Evolutionary conservation across 148 eudicot genomes (phyloP).

Genomic region (Vaccinium vitisidaea): DNA sequence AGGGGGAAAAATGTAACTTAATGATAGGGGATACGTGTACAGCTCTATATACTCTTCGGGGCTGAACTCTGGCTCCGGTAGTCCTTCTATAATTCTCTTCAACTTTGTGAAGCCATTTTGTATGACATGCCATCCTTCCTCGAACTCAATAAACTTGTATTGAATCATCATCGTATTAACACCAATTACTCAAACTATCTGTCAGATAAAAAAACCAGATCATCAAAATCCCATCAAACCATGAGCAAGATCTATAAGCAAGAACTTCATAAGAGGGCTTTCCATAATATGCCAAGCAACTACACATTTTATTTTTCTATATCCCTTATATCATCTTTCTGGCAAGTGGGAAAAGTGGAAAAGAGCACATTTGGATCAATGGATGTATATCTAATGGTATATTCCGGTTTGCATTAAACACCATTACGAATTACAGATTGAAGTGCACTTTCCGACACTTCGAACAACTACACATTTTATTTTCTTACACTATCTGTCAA

Average conservation of each 20-base stretch:
- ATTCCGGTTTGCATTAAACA: no score
- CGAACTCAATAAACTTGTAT: conserved; percentile 15
- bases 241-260: not conserved
- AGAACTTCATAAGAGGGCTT: no score
- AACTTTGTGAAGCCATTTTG: conserved; percentile 32
- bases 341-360: no score
- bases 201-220: not conserved
- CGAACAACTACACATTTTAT: no score
- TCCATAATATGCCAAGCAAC: no score
- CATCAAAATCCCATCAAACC: not conserved
- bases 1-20: not conserved
- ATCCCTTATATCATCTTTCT: no score
- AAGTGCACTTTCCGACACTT: no score
- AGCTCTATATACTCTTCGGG: conserved; percentile 34
- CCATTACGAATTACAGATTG: no score
- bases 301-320: no score
- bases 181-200: conserved; percentile 6
- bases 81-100: conserved; percentile 31
- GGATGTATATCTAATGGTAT: no score
- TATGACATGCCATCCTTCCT: conserved; percentile 37
- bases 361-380: no score
- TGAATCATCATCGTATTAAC: conserved; percentile 16
- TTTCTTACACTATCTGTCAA: no score
- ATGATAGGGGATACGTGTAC: conserved; percentile 29
- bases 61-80: conserved; percentile 24